These are phyloP conservation scores for Aspergillus unguis DNA, from an alignment of 2,329 filamentous ascomycete species.

Conservation along the genomic window DNA sequence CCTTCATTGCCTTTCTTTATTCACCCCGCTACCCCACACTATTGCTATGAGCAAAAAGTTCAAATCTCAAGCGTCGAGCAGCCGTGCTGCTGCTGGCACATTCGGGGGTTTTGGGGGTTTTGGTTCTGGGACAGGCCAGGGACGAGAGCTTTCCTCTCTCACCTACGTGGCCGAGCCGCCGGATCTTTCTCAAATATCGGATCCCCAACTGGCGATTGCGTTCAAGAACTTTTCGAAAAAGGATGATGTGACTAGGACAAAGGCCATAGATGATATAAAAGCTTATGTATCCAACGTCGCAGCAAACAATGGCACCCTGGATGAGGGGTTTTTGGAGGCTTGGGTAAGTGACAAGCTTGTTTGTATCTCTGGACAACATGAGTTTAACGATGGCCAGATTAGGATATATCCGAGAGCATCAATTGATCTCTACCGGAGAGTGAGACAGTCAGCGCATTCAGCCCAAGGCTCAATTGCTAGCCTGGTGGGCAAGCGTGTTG, in stretches of 20 bases:
- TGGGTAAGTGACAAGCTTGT: slow-evolving; percentile 60
- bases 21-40: slow-evolving; percentile 32
- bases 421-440: slow-evolving; percentile 82
- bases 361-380: not conserved
- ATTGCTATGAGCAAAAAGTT: slow-evolving; percentile 62
- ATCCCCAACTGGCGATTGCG: slow-evolving; percentile 79
- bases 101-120: slow-evolving; percentile 48
- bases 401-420: slow-evolving; percentile 83
- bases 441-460: slow-evolving; percentile 79
- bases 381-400: slow-evolving; percentile 52
- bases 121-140: slow-evolving; percentile 37
- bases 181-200: slow-evolving; percentile 71
- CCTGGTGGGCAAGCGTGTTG: slow-evolving; percentile 73
- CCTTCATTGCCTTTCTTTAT: slow-evolving; percentile 12
- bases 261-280: slow-evolving; percentile 82
- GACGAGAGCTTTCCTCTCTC: slow-evolving; percentile 57
- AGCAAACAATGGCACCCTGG: slow-evolving; percentile 58
- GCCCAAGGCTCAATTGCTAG: slow-evolving; percentile 64
- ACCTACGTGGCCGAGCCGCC: slow-evolving; percentile 87
- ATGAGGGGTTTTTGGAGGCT: slow-evolving; percentile 79
- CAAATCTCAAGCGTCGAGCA: slow-evolving; percentile 63
- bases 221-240: slow-evolving; percentile 93
- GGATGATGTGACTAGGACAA: slow-evolving; percentile 86
- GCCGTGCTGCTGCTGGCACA: slow-evolving; percentile 52
- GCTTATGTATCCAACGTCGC: slow-evolving; percentile 58